Base-by-base conservation (phyloP, 2,329 filamentous ascomycete genomes). In the Stromatinia cepivora region DNA sequence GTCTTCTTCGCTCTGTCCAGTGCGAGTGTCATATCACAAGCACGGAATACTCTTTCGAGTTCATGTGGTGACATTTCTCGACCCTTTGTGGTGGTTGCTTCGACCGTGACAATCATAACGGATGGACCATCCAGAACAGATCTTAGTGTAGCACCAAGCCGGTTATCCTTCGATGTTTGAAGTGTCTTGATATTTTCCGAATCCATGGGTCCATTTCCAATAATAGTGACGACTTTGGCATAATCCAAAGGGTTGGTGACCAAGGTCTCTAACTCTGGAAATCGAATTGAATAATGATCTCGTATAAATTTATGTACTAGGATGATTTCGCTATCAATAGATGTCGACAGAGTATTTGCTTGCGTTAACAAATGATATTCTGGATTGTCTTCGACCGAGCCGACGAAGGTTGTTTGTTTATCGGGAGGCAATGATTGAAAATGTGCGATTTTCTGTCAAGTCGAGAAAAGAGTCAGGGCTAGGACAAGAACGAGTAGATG, bases 261-360 rank as follows among this genome's bases (percentile, higher is more conserved):
- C 46, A 99, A 87, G 28, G 86, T 86, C 80, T 99, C 95, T 53
- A 99, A 87, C 80, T 97, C 94, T 0, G 95, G 94, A 77, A 98
- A 99, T 71, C 94, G 88, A 25, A 91, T 86, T 13, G 94, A 97
- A 82, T 99, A 99, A 81, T 97, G 93, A 77, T 99, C 95, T 77
- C 94, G 88, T 70, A 97, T 93, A 80, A 93, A 96, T 81, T 99
- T 99, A 84, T 99, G 95, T 31, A 98, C 92, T 10, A 95, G 86
- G 46, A 92, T 91, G 58, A 98, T 92, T 80, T 98, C 94, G 78
- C 92, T 92, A 75, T 97, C 94, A 74, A 98, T 97, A 72, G 92
- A 91, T 8, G 94, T 96, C 0, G 95, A 97, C 10, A 97, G 85
- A 34, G 90, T 91, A 78, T 97, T 97, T 22, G 93, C 93, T 78